Base-by-base conservation (phyloP, 2,329 filamentous ascomycete species). In the Zarea fungicola region DNA sequence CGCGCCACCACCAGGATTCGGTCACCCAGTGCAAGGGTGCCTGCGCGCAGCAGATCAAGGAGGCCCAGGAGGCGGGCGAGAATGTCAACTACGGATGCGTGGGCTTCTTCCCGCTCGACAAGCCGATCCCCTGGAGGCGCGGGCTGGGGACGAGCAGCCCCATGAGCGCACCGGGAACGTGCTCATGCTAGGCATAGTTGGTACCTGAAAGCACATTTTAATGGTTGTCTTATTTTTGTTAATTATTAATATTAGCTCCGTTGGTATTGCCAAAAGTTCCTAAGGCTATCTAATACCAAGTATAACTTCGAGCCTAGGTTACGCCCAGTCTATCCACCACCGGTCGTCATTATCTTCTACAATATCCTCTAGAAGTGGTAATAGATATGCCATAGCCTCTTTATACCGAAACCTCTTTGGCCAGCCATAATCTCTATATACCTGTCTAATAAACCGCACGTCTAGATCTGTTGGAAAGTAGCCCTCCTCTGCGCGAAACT, bases 401-500 rank as follows among this genome's bases (percentile, higher is more conserved):
- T 55, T 48, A 52, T 60, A 64, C 25, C 54, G 55, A 51, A 65
- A 68, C 25, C 58, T 43, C 34, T 63, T 47, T 6, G 62, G 65
- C 64, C 63, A 67, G 18, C 63, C 60, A 42, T 67, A 56, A 23
- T 58, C 54, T 9, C 58, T 56, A 43, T 64, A 67, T 21, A 67
- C 56, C 8, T 56, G 55, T 25, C 49, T 48, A 2, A 52, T 49
- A 19, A 56, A 55, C 42, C 53, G 52, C 18, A 52, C 31, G 21
- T 56, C 54, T 31, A 55, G 48, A 11, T 58, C 46, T 3, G 54
- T 56, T 14, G 31, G 21, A 36, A 37, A 52, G 5, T 36, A 40
- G 34, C 35, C 22, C 39, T 45, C 42, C 37, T 47, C 34, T 26
- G 35, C 35, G 39, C 52, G 34, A 49, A 59, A 44, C 48, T 56